Evolutionary conservation across 2,329 filamentous ascomycete genomes (phyloP).

Genomic region (Sclerotinia trifoliorum): DNA sequence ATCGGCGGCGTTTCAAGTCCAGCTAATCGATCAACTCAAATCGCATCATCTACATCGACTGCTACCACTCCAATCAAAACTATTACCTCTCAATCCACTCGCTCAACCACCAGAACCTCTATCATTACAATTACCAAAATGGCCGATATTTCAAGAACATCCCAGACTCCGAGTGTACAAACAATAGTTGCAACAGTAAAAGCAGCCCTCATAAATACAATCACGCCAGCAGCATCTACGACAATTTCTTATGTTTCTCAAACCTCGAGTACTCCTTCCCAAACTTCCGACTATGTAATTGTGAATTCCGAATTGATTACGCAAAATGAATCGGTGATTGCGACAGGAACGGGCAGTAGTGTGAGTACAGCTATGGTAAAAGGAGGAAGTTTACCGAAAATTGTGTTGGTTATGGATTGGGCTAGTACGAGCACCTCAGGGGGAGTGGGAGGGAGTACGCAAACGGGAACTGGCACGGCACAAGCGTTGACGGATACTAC

Average conservation of each 20-base stretch:
- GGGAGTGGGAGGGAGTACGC: not conserved
- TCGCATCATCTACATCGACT: not conserved
- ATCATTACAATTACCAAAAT: not conserved
- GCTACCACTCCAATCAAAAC: not conserved
- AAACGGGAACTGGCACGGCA: not conserved
- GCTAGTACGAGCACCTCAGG: not conserved
- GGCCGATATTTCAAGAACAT: not conserved
- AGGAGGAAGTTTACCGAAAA: not conserved
- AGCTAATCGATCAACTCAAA: not conserved
- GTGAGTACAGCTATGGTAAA: not conserved
- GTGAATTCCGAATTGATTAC: not conserved
- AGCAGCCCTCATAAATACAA: not conserved
- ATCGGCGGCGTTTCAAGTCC: not conserved
- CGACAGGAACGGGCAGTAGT: not conserved
- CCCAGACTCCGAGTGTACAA: not conserved
- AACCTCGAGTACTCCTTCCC: not conserved
- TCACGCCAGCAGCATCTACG: not conserved
- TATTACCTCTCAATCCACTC: not conserved
- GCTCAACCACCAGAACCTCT: not conserved
- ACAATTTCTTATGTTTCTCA: not conserved
- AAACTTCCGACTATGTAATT: not conserved
- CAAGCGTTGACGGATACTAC: not conserved
- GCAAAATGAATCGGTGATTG: not conserved
- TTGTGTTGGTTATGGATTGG: conserved; percentile 21
- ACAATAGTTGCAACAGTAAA: not conserved